Conservation (phyloP, 345 rosid species). For the Triadica sebifera region DNA sequence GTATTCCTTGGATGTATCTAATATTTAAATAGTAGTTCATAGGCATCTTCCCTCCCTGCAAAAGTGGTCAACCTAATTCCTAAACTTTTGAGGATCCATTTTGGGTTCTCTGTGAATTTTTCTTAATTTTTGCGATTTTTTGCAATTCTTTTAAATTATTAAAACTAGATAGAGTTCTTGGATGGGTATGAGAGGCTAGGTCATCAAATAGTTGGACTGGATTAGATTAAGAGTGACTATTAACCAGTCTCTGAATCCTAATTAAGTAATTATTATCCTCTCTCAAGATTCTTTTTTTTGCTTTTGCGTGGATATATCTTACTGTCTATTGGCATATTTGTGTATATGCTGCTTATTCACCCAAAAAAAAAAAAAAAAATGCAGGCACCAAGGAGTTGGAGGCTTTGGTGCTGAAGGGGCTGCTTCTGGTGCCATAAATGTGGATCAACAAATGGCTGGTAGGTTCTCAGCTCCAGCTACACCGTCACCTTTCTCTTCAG, state of each 20-base stretch:
- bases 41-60: background rate
- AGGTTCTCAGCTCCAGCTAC: conserved; percentile 43
- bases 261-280: background rate
- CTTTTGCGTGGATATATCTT: background rate
- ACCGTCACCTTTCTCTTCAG: conserved; percentile 44
- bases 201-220: background rate
- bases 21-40: background rate
- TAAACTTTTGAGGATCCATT: background rate
- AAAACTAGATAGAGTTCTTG: background rate
- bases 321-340: background rate
- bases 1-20: background rate
- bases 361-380: background rate
- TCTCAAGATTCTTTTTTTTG: too few relatives aligned
- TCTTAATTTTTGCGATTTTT: background rate
- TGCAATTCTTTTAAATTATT: background rate
- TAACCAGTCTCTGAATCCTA: background rate
- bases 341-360: background rate
- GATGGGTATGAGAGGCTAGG: background rate
- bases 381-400: conserved; percentile 41
- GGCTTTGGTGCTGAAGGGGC: conserved; percentile 38
- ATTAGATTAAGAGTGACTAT: background rate
- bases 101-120: background rate
- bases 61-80: background rate
- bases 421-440: conserved; percentile 37
- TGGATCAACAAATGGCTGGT: conserved; percentile 45